These are phyloP conservation scores for Peribolospora baueri DNA, from an alignment of 768 basidiomycete genomes.

Conservation along the genomic window DNA sequence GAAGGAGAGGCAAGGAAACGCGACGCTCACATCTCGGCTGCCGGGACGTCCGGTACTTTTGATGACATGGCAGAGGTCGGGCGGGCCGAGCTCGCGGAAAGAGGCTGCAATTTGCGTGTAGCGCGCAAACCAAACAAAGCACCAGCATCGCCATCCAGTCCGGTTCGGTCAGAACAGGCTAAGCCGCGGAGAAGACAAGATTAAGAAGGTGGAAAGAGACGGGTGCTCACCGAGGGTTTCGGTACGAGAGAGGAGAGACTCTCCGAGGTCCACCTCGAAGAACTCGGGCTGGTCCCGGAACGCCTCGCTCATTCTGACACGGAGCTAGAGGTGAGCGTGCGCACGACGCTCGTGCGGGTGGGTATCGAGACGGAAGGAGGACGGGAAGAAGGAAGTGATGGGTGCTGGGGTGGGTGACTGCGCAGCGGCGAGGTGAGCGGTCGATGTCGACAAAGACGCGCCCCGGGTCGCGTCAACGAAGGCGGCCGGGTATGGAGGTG, in stretches of 20 bases:
- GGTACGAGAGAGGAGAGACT: conserved; percentile 66
- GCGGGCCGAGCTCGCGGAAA: conserved; percentile 90
- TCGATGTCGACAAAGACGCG: too few species aligned
- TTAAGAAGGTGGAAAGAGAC: conserved; percentile 8
- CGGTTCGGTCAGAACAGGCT: neutral
- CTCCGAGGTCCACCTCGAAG: conserved; percentile 86
- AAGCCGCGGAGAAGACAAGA: conserved; percentile 6
- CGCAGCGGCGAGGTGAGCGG: too few species aligned
- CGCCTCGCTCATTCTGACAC: conserved; percentile 20
- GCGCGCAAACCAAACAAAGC: too few species aligned
- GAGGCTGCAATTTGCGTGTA: conserved; percentile 35
- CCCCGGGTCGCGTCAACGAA: too few species aligned
- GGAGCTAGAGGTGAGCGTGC: too few species aligned
- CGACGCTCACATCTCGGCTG: conserved; percentile 51
- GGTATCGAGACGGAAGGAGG: too few species aligned
- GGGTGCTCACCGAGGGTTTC: conserved; percentile 54
- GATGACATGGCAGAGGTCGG: conserved; percentile 84
- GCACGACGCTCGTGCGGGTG: too few species aligned
- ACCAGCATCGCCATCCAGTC: too few species aligned
- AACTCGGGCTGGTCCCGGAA: conserved; percentile 74
- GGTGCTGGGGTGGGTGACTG: too few species aligned
- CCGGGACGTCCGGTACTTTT: conserved; percentile 67
- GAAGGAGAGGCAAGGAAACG: neutral
- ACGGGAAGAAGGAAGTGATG: too few species aligned
- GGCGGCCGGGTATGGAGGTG: too few species aligned